Base-by-base conservation (phyloP, 1,284 basidiomycete genomes). In the Boletus smithii region DNA sequence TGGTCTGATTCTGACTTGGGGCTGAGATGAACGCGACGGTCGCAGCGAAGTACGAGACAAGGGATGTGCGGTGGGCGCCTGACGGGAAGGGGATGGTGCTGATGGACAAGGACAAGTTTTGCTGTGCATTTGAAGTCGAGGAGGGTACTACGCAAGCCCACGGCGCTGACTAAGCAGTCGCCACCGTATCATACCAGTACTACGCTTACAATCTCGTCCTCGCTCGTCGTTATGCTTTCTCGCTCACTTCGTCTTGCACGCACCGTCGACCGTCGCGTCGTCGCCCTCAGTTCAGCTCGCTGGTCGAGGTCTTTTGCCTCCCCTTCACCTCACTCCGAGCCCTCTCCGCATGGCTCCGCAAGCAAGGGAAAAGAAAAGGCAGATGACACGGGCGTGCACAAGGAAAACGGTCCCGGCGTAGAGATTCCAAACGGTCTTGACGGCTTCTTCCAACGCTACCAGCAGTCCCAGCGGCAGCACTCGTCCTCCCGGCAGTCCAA, bases 51-150 rank as follows among this genome's bases (percentile, higher is more conserved):
- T 86, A 90, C 56, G 74, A 82, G 52, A 74, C 80, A 4, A 73
- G 73, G 44, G 82, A 86, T 56, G 53, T 89, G 11, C 73, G 67
- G 42, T 92, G 90, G 90, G 79, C 86, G n/a, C 85, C 85, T 9
- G 89, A 92, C 58, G 90, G 89, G 10, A 88, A 87, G 55, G 88
- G 87, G 4, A 65, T 91, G 44, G 66, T 85, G 8, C 60, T 92
- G 41, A 47, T 90, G 44, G 86, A 87, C 53, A 83, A 77, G 56
- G 82, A 87, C 36, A 76, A 76, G 35, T 92, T 91, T 59, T 91
- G 88, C 59, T 91, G 89, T 63, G 88, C 88, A 7, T 91, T 89
- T 53, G 87, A 90, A 60, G 88, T 88, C 5, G 75, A 80, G 55
- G 81, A 81, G 46, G 74, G 23, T 6, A 41, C 46, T 6, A 41